Evolutionary conservation across 495 filamentous ascomycete species (phyloP), one percentile per base, ranked within the genome.

Genomic region (Articulospora tetracladia): DNA sequence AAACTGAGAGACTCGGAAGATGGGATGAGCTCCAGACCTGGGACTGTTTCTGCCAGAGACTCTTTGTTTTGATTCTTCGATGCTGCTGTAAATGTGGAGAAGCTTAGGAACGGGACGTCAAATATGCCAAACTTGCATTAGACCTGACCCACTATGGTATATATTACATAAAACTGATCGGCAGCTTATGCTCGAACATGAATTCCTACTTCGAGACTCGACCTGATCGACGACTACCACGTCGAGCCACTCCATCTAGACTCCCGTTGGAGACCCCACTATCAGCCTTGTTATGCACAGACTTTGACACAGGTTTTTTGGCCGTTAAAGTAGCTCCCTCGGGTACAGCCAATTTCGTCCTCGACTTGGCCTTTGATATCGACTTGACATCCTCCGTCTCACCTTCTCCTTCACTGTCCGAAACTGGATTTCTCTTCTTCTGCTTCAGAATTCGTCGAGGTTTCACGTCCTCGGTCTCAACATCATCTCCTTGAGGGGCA

Each of bases 171-270:
- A n/a, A 32, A 4, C 30, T 13, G 30, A 32, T 13, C 13, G 13
- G 30, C 30, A 32, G 30, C 3, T 36, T 55, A 22, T n/a, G 32
- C 15, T 6, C 32, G 10, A 28, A 15, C 19, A 39, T 56, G 27
- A 22, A 15, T 24, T 47, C 39, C 19, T 19, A 28, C 26, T 61
- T 27, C 0, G 59, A 51, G 4, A 32, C 20, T 44, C 77, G 71
- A 4, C 73, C 74, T 24, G 75, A 79, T 34, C 76, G 75, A 55
- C 77, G 69, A 53, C 71, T 66, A 17, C 63, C 66, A 53, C 57
- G 49, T 39, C 56, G 13, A 15, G 47, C 26, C 34, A 39, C 68
- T 6, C 68, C 63, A 2, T 44, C 17, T 17, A n/a, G 10, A 3
- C n/a, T 19, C 15, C 39, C 39, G 11, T 15, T 3, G 17, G 39